Evolutionary conservation across 331 rosid species (phyloP).

Genomic region (Acacia pycnantha): DNA sequence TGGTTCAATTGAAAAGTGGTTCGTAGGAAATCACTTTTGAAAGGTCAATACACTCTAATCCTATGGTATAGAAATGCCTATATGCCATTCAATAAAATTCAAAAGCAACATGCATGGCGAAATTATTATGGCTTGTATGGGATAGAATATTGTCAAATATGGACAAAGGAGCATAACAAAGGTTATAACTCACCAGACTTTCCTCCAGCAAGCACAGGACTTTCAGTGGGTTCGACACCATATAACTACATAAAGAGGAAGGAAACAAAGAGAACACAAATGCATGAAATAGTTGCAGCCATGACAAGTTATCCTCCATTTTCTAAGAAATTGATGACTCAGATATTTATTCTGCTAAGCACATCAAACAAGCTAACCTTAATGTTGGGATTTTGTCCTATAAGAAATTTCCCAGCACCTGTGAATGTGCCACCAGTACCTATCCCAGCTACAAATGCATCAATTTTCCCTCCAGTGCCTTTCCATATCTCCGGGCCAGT

Average conservation of each 20-base stretch:
- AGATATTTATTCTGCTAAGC: not conserved
- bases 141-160: not conserved
- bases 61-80: not conserved
- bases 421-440: slow-evolving; percentile 82
- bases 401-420: slow-evolving; percentile 71
- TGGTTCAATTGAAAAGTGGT: not conserved
- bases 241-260: slow-evolving; percentile 41
- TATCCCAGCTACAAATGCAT: slow-evolving; percentile 64
- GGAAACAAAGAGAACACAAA: slow-evolving; percentile 8
- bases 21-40: not conserved
- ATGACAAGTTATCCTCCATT: not conserved
- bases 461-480: slow-evolving; percentile 55
- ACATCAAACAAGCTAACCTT: slow-evolving; percentile 41
- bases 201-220: slow-evolving; percentile 67
- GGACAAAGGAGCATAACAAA: not conserved
- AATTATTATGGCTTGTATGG: not conserved
- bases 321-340: not conserved
- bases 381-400: slow-evolving; percentile 61
- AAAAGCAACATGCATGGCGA: not conserved
- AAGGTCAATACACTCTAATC: slow-evolving; percentile 4
- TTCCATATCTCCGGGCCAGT: slow-evolving; percentile 87
- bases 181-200: slow-evolving; percentile 54
- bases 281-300: not conserved
- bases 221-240: slow-evolving; percentile 78
- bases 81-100: not conserved